These are phyloP conservation scores for Aureoboletus auriporus DNA, from an alignment of 768 basidiomycete species.

Conservation along the genomic window DNA sequence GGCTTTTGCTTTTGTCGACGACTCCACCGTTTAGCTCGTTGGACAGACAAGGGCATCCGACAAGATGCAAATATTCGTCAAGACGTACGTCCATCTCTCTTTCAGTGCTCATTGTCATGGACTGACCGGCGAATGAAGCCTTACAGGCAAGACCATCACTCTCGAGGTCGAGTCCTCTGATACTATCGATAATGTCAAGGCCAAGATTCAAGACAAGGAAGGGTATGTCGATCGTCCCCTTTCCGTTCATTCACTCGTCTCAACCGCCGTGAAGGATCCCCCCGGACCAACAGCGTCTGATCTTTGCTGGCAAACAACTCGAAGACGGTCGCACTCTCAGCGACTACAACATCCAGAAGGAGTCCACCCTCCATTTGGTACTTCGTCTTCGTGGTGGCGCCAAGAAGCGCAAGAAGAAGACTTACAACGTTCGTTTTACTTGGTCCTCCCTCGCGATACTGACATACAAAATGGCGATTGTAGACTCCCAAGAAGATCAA, in stretches of 20 bases:
- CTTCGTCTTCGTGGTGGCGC: slow-evolving; percentile 98
- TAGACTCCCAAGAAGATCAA: slow-evolving; percentile 99
- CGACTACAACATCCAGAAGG: slow-evolving; percentile 99
- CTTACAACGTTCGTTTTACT: slow-evolving; percentile 76
- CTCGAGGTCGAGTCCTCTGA: slow-evolving; percentile 97
- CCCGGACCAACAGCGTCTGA: slow-evolving; percentile 94
- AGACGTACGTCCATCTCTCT: slow-evolving; percentile 59
- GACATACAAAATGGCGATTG: background rate
- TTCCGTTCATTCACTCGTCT: background rate
- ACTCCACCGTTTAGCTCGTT: slow-evolving; percentile 89
- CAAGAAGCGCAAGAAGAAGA: slow-evolving; percentile 99
- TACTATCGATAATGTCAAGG: slow-evolving; percentile 97
- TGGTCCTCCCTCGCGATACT: background rate
- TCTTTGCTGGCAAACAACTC: slow-evolving; percentile 99
- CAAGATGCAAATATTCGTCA: slow-evolving; percentile 97
- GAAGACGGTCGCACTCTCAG: slow-evolving; percentile 96
- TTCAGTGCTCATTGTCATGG: background rate
- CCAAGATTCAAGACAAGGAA: slow-evolving; percentile 97
- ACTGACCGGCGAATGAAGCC: slow-evolving; percentile 46
- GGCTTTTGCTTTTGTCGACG: slow-evolving; percentile 82
- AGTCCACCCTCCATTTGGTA: slow-evolving; percentile 96
- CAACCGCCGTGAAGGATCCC: slow-evolving; percentile 54
- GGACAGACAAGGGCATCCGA: slow-evolving; percentile 82
- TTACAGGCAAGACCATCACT: slow-evolving; percentile 98
- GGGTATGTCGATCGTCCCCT: slow-evolving; percentile 47